A percentile compares a stretch with the other conserved stretches of the same genome.
Conservation (phyloP, 305 asterid genomes). For the Fraxinus nigra region DNA sequence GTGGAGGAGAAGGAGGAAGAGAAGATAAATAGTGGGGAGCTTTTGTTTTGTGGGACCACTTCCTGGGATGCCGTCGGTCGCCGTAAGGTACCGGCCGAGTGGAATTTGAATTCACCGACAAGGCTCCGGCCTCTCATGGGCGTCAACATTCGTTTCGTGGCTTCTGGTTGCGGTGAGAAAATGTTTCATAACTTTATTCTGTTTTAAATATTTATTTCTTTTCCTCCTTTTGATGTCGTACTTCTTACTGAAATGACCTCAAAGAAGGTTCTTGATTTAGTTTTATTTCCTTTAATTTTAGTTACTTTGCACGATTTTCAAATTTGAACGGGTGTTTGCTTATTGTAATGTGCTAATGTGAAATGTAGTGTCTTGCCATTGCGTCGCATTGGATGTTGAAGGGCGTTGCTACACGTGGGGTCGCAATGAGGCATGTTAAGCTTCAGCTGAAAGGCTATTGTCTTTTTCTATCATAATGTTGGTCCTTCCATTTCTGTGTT, state of each 20-base stretch:
- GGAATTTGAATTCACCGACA: constrained; percentile 78
- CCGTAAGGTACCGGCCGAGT: constrained; percentile 56
- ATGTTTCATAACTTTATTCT: neutral
- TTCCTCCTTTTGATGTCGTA: neutral
- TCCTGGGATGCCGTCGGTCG: constrained; percentile 92
- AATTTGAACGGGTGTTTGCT: neutral
- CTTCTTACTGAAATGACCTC: neutral
- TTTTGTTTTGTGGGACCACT: constrained; percentile 86
- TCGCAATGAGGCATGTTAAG: constrained; percentile 74
- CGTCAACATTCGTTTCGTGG: constrained; percentile 72
- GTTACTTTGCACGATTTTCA: constrained; percentile 3
- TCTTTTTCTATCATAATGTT: neutral
- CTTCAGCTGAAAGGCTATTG: constrained; percentile 6
- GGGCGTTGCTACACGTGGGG: constrained; percentile 99
- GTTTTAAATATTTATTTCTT: neutral
- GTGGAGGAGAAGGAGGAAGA: constrained; percentile 30
- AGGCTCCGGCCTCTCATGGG: constrained; percentile 87
- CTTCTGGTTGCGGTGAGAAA: constrained; percentile 80
- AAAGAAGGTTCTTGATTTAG: neutral
- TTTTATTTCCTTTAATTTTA: constrained; percentile 3
- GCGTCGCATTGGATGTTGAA: constrained; percentile 89
- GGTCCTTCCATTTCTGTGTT: constrained; percentile 11
- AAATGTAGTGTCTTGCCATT: constrained; percentile 82
- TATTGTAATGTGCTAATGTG: constrained; percentile 12
- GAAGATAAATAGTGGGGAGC: constrained; percentile 70